These are phyloP conservation scores for Ensete glaucum DNA, from an alignment of 176 grass and related monocot genomes.

Conservation along the genomic window DNA sequence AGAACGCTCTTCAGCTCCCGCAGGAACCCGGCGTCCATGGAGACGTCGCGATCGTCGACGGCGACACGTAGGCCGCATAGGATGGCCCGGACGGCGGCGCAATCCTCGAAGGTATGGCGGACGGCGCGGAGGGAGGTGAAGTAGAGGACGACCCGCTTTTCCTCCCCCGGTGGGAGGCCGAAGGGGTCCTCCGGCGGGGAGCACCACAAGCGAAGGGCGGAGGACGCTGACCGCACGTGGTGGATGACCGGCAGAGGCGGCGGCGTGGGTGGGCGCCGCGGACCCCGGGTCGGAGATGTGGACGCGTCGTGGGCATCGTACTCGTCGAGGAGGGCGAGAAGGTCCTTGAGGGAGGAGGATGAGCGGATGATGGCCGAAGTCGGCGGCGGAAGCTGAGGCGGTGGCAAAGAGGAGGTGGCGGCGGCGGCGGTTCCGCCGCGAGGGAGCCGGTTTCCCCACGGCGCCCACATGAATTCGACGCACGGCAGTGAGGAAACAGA, in stretches of 20 bases:
- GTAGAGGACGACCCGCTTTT: slow-evolving; percentile 39
- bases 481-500: not conserved
- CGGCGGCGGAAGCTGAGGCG: not conserved
- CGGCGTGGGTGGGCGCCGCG: slow-evolving; percentile 38
- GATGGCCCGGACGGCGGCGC: slow-evolving; percentile 44
- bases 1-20: slow-evolving; percentile 37
- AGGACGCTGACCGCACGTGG: slow-evolving; percentile 33
- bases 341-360: slow-evolving; percentile 53
- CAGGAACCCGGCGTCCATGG: slow-evolving; percentile 57
- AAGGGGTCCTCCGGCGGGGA: slow-evolving; percentile 4
- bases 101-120: slow-evolving; percentile 58
- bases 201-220: slow-evolving; percentile 36
- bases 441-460: slow-evolving; percentile 38
- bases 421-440: not conserved
- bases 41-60: slow-evolving; percentile 68
- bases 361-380: slow-evolving; percentile 29
- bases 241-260: slow-evolving; percentile 39
- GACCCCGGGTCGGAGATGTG: slow-evolving; percentile 10
- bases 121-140: slow-evolving; percentile 69
- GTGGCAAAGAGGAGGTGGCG: slow-evolving; percentile 24
- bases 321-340: slow-evolving; percentile 40
- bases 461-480: slow-evolving; percentile 44
- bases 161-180: slow-evolving; percentile 25
- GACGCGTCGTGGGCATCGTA: slow-evolving; percentile 16
- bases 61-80: slow-evolving; percentile 40